These are phyloP conservation scores for Pseudotulostoma volvatum DNA, from an alignment of 495 filamentous ascomycete species.

Conservation along the genomic window DNA sequence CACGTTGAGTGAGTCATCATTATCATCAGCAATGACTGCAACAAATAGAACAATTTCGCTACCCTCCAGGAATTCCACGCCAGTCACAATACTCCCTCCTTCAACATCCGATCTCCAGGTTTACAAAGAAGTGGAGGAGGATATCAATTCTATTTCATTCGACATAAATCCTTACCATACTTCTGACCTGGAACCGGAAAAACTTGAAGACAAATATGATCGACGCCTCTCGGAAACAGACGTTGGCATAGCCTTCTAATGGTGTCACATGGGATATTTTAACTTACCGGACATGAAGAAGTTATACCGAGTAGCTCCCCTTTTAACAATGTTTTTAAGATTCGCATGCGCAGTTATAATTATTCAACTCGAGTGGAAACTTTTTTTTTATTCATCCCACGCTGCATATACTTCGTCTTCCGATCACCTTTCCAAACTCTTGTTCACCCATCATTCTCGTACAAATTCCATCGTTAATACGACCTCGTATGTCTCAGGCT, in stretches of 20 bases:
- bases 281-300: too few species aligned
- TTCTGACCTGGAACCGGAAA: constrained; percentile 15
- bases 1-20: constrained; percentile 26
- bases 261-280: background rate
- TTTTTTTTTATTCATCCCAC: too few species aligned
- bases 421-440: too few species aligned
- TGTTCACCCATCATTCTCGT: too few species aligned
- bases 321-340: too few species aligned
- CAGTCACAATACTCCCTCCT: constrained; percentile 12
- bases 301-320: too few species aligned
- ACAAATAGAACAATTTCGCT: constrained; percentile 10
- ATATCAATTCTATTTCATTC: too few species aligned
- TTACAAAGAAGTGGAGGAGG: background rate
- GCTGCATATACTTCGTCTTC: too few species aligned
- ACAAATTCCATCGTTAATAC: too few species aligned
- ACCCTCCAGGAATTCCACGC: constrained; percentile 16
- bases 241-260: constrained; percentile 25
- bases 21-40: constrained; percentile 15
- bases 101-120: constrained; percentile 6
- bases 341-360: too few species aligned
- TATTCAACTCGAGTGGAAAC: too few species aligned
- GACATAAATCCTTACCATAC: constrained; percentile 9
- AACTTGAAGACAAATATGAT: constrained; percentile 10
- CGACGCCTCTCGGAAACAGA: constrained; percentile 11
- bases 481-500: too few species aligned